Evolutionary conservation across 306 rosid species (phyloP), one percentile per base, ranked within the genome.

Genomic region (Prunus padus): DNA sequence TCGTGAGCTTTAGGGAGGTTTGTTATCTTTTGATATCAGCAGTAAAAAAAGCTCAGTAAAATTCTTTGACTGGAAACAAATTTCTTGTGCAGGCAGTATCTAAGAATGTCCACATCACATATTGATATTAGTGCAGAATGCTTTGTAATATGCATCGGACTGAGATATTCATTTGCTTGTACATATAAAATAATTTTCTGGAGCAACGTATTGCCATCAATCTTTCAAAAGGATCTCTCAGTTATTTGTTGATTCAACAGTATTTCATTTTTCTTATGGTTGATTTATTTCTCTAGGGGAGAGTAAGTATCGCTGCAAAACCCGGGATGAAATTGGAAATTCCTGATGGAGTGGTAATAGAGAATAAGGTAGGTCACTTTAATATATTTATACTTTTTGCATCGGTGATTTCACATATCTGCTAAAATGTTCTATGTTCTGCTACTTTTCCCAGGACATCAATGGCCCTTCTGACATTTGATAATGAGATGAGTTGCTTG

Each of bases 251-350:
- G 77, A 55, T 64, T 31, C 61, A 33, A 73, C 65, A 16, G 14
- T 31, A 42, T 16, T 46, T 64, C 65, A 65, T 46, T 10, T n/a
- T 60, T 71, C 19, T 30, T 45, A 49, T 62, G 15, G 54, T 63
- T 68, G 67, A 71, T 69, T 86, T 46, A 59, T 47, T 73, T 79
- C 71, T 81, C 45, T 42, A 89, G 97, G 97, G 97, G 74, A 81
- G 72, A 59, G 96, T 92, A 55, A 85, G 66, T 56, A 82, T 89
- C 25, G 61, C 67, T 75, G 93, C 93, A 61, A 81, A 89, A 72
- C 86, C 97, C 4, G 93, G 87, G 42, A 63, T 74, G 76, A 88
- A 82, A 69, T 72, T 89, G 84, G 92, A 92, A 87, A 89, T 92
- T 70, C 92, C 97, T 0, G 90, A 87, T 64, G 90, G 93, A 56